Conservation (phyloP, 2,329 filamentous ascomycete genomes). For the Pestalotiopsis sp. region DNA sequence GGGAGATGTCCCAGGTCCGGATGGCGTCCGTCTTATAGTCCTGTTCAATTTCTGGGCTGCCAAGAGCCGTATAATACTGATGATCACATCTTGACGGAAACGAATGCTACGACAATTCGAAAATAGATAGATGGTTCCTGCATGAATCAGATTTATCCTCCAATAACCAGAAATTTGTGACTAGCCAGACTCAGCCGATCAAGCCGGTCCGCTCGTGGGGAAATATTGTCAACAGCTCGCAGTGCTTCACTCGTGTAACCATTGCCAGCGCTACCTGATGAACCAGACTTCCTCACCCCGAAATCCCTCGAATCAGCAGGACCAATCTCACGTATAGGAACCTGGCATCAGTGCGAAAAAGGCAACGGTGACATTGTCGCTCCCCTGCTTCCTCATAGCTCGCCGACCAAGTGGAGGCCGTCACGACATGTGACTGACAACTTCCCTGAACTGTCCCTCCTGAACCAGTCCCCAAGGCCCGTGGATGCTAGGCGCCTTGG, state of each 20-base stretch:
- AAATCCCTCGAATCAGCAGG: conserved; percentile 1
- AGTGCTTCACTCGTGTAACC: background rate
- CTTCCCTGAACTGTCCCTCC: background rate
- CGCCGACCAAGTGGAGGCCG: background rate
- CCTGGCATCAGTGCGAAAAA: background rate
- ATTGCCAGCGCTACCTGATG: background rate
- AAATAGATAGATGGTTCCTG: conserved; percentile 3
- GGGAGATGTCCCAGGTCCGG: background rate
- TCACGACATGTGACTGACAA: background rate
- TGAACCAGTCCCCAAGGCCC: background rate
- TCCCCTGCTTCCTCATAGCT: background rate
- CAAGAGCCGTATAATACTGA: background rate
- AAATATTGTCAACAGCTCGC: background rate
- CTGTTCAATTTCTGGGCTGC: background rate
- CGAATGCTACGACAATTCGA: background rate
- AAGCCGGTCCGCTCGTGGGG: background rate
- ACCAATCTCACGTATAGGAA: too few relatives aligned
- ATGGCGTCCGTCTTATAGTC: background rate
- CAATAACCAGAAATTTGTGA: background rate
- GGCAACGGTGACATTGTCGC: background rate
- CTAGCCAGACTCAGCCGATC: background rate
- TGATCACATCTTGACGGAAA: background rate
- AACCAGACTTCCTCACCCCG: too few relatives aligned
- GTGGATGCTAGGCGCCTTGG: background rate
- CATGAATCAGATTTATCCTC: background rate